Evolutionary conservation across 2,329 filamentous ascomycete species (phyloP), one percentile per base, ranked within the genome.

Genomic region (Cordyceps pruinosa): DNA sequence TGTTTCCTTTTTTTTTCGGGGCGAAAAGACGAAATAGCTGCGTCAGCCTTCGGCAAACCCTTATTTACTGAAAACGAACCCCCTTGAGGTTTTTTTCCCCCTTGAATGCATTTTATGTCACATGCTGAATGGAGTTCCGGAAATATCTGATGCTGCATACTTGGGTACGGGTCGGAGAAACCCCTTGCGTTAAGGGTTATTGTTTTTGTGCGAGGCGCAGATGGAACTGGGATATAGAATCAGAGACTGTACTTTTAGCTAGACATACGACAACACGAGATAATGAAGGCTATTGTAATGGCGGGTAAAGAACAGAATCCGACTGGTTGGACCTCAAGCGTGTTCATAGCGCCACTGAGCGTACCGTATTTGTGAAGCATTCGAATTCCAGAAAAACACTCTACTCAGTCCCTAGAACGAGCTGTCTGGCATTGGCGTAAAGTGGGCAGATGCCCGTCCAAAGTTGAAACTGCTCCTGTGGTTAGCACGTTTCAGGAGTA

Each of bases 371-470:
- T 10, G 37, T 41, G 37, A 41, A n/a, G n/a, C n/a, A n/a, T n/a
- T n/a, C n/a, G n/a, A n/a, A n/a, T n/a, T n/a, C n/a, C n/a, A n/a
- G 23, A 25, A 26, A 28, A 35, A 17, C 2, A 39, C 19, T 17
- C 35, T 28, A 19, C 35, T 28, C n/a, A 39, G 4, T 42, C 66
- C 73, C 76, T 61, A 84, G 70, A 5, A 86, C 83, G 28, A 81
- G 81, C 1, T 74, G 79, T 64, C 87, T 82, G 34, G 88, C 88
- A 69, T 88, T 80, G 6, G 77, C 73, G 70, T 90, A 93, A 45
- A 90, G 69, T 9, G 90, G 88, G 58, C 75, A 82, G 64, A 96
- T 91, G 28, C 83, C 89, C 1, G 89, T 95, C 91, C 91, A 96
- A 56, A 87, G 80, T 73, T 90, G 81, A 71, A 90, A 93, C 85